Percentiles rank a stretch among this genome's conserved stretches.
Conservation (phyloP, 108 stramenopile genomes). For the Cylindrotheca fusiformis region DNA sequence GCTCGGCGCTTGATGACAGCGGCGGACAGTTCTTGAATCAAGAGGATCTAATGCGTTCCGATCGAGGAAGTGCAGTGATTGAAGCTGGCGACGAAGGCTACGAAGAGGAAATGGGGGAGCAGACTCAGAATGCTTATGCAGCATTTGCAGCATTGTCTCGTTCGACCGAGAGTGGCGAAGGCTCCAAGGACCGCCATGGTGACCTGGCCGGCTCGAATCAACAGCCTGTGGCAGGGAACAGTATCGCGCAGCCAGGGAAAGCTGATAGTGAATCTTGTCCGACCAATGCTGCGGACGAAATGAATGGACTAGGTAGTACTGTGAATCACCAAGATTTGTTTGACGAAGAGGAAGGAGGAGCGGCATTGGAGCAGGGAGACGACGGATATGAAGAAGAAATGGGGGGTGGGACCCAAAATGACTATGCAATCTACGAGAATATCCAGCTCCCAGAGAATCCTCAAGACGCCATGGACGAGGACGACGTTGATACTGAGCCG, state of each 20-base stretch:
- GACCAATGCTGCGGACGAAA: constrained; percentile 8
- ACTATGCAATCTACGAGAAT: constrained; percentile 22
- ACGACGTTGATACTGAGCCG: background rate
- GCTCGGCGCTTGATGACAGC: background rate
- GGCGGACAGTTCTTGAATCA: constrained; percentile 21
- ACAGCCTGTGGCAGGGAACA: background rate
- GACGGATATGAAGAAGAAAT: constrained; percentile 16
- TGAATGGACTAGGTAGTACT: background rate
- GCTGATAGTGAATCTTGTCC: background rate
- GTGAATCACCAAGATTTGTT: constrained; percentile 1
- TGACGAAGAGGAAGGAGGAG: background rate
- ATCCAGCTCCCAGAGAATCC: constrained; percentile 18
- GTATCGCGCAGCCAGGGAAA: background rate
- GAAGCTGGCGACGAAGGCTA: constrained; percentile 58
- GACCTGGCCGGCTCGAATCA: too few species aligned
- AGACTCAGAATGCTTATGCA: constrained; percentile 30
- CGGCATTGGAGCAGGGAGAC: background rate
- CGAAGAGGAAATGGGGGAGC: constrained; percentile 77
- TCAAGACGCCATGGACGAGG: constrained; percentile 10
- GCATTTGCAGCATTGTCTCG: background rate
- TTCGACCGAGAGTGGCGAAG: too few species aligned
- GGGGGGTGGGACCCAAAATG: constrained; percentile 10
- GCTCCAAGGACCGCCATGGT: constrained; percentile 13
- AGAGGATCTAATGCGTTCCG: constrained; percentile 51
- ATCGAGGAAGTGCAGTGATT: constrained; percentile 52